Conservation (phyloP, 805 yeast species). For the Candida yuanshanica region DNA sequence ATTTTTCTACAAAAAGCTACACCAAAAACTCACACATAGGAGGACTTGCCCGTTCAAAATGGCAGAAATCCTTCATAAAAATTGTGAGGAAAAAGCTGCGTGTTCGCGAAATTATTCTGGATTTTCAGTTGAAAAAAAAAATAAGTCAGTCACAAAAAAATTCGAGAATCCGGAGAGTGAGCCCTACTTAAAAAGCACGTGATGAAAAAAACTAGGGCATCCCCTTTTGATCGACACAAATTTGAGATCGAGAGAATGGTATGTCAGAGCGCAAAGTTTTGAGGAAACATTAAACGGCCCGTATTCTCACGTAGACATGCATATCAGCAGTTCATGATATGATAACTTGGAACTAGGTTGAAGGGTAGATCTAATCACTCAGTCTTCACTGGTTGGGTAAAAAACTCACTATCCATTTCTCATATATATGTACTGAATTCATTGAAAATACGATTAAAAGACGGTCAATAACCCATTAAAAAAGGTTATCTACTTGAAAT, state of each 20-base stretch:
- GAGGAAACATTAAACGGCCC: too few species aligned
- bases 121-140: neutral
- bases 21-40: neutral
- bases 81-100: neutral
- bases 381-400: too few species aligned
- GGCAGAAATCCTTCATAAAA: neutral
- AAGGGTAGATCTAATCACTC: too few species aligned
- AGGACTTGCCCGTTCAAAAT: neutral
- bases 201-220: neutral
- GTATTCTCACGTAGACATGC: too few species aligned
- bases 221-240: neutral
- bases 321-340: too few species aligned
- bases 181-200: neutral
- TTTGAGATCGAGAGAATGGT: neutral
- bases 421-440: too few species aligned
- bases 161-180: neutral
- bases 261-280: too few species aligned
- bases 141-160: neutral
- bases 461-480: too few species aligned
- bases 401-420: too few species aligned
- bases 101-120: neutral
- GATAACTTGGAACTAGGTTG: too few species aligned
- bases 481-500: too few species aligned
- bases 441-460: too few species aligned
- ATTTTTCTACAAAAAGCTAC: neutral